These are phyloP conservation scores for Aspergillus glaucus DNA, from an alignment of 2,329 filamentous ascomycete species.

Conservation along the genomic window DNA sequence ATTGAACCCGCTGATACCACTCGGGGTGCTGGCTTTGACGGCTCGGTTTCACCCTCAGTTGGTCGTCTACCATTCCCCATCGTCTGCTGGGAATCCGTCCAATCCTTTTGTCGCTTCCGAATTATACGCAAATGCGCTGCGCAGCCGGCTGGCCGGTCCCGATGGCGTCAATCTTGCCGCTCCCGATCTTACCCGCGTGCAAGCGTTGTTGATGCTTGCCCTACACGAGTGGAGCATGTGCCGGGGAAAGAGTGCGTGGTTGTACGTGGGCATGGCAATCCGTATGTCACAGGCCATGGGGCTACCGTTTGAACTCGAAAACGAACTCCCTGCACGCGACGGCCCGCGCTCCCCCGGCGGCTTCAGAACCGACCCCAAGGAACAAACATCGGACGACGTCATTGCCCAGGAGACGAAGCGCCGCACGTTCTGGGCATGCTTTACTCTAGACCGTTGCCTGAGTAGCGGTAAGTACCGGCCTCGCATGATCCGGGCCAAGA, in stretches of 20 bases:
- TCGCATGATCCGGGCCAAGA: constrained; percentile 45
- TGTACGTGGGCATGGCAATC: constrained; percentile 43
- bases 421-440: constrained; percentile 54
- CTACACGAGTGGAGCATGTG: constrained; percentile 54
- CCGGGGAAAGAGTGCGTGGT: constrained; percentile 48
- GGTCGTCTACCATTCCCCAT: constrained; percentile 44
- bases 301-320: constrained; percentile 40
- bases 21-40: constrained; percentile 52
- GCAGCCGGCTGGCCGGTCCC: constrained; percentile 39
- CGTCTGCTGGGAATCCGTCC: constrained; percentile 35
- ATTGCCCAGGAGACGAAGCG: constrained; percentile 50
- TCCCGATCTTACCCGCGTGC: constrained; percentile 46
- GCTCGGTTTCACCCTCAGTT: constrained; percentile 49
- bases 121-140: constrained; percentile 50
- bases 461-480: constrained; percentile 51
- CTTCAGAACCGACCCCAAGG: constrained; percentile 30
- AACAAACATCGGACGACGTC: constrained; percentile 41
- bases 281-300: constrained; percentile 42
- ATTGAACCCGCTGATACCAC: constrained; percentile 43
- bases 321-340: constrained; percentile 42
- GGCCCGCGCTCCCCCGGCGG: constrained; percentile 33
- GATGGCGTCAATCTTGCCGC: constrained; percentile 37
- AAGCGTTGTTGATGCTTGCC: constrained; percentile 51
- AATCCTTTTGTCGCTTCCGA: constrained; percentile 49
- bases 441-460: constrained; percentile 51